phyloP scores from a whole-genome alignment of 139 green algal genomes.

The Picochlorum sp. region DNA sequence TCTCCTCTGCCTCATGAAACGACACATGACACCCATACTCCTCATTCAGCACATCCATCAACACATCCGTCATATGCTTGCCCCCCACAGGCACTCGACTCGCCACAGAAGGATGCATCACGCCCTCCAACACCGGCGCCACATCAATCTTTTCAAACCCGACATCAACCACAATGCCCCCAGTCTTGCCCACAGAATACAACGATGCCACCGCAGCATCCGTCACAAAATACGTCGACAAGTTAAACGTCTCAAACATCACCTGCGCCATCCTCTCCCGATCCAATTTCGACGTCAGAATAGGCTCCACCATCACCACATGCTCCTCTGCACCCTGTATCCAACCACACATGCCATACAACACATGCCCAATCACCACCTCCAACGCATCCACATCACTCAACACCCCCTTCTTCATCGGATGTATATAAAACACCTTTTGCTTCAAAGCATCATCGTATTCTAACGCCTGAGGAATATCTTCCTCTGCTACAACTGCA shows the following conservation, averaged over 20 bases:
- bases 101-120: slow-evolving; percentile 32
- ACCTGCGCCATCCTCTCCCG: slow-evolving; percentile 66
- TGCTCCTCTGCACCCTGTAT: slow-evolving; percentile 50
- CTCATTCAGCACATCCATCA: slow-evolving; percentile 20
- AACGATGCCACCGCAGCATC: slow-evolving; percentile 60
- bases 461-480: not conserved
- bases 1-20: not conserved
- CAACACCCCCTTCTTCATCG: slow-evolving; percentile 34
- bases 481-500: slow-evolving; percentile 9
- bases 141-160: slow-evolving; percentile 74
- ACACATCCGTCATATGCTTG: slow-evolving; percentile 40
- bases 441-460: no score
- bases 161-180: slow-evolving; percentile 73
- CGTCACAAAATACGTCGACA: slow-evolving; percentile 52
- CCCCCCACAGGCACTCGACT: slow-evolving; percentile 50
- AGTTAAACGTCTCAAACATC: slow-evolving; percentile 73
- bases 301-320: slow-evolving; percentile 59
- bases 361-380: slow-evolving; percentile 45
- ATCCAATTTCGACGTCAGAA: slow-evolving; percentile 47
- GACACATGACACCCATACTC: not conserved
- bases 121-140: slow-evolving; percentile 65
- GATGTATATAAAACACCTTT: not conserved
- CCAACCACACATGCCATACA: slow-evolving; percentile 73
- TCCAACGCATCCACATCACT: slow-evolving; percentile 56
- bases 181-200: slow-evolving; percentile 63